These are phyloP conservation scores for Aspergillus sclerotioniger DNA, from an alignment of 495 filamentous ascomycete species.

Conservation along the genomic window DNA sequence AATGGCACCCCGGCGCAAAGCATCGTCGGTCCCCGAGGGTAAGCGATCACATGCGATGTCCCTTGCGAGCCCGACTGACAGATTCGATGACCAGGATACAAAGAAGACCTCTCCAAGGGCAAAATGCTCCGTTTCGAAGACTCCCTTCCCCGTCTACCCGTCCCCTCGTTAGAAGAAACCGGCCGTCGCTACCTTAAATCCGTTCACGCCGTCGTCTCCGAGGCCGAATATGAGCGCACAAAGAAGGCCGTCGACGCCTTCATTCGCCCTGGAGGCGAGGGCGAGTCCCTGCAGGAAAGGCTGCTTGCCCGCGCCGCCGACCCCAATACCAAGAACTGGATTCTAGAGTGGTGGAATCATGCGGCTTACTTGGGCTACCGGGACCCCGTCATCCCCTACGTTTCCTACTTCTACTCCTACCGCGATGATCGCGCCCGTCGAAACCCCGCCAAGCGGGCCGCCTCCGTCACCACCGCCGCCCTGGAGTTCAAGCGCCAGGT, in stretches of 20 bases:
- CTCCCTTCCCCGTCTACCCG: conserved; percentile 85
- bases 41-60: conserved; percentile 28
- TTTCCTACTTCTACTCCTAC: conserved; percentile 99
- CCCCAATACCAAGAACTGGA: conserved; percentile 87
- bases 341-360: conserved; percentile 97
- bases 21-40: conserved; percentile 50
- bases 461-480: conserved; percentile 78
- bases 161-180: conserved; percentile 93
- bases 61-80: conserved; percentile 2
- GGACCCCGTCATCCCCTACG: conserved; percentile 95
- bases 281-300: conserved; percentile 84
- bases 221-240: conserved; percentile 70
- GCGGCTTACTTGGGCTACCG: conserved; percentile 88
- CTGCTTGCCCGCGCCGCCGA: conserved; percentile 78
- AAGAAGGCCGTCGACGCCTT: conserved; percentile 82
- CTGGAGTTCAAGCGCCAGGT: conserved; percentile 95
- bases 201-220: conserved; percentile 75
- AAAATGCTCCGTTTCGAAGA: conserved; percentile 96
- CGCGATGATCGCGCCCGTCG: conserved; percentile 86
- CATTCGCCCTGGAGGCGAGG: conserved; percentile 74
- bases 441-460: conserved; percentile 88
- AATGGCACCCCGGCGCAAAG: conserved; percentile 45
- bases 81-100: conserved; percentile 64
- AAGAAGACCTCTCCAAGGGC: conserved; percentile 86
- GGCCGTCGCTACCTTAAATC: conserved; percentile 88